phyloP scores from a whole-genome alignment of 2,329 filamentous ascomycete genomes.

The Colletotrichum trifolii region DNA sequence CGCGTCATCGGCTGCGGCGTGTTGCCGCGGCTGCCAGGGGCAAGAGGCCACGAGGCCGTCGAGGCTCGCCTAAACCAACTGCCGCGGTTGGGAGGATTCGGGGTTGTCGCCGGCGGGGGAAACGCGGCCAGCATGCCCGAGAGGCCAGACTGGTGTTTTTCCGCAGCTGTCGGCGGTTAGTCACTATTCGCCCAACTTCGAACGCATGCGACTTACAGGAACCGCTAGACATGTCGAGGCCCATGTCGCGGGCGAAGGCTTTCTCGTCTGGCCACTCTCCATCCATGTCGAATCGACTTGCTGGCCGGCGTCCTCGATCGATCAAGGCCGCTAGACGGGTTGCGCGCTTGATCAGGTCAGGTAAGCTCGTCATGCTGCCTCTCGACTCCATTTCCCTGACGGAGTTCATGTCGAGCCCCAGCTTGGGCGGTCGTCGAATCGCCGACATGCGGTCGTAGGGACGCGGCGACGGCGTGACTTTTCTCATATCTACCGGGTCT shows the following conservation, averaged over 20 bases:
- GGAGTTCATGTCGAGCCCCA: slow-evolving; percentile 78
- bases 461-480: slow-evolving; percentile 42
- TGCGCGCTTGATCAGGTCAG: slow-evolving; percentile 89
- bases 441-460: slow-evolving; percentile 62
- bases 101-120: slow-evolving; percentile 63
- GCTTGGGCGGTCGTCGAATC: slow-evolving; percentile 73
- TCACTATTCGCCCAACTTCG: slow-evolving; percentile 31
- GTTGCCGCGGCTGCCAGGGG: slow-evolving; percentile 39
- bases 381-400: slow-evolving; percentile 84
- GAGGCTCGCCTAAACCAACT: slow-evolving; percentile 52
- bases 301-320: slow-evolving; percentile 79
- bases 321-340: slow-evolving; percentile 89
- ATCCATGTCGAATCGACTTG: slow-evolving; percentile 64
- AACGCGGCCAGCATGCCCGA: slow-evolving; percentile 76
- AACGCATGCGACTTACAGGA: slow-evolving; percentile 25
- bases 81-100: slow-evolving; percentile 59
- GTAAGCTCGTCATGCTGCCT: slow-evolving; percentile 90
- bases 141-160: slow-evolving; percentile 63
- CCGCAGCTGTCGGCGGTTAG: slow-evolving; percentile 46
- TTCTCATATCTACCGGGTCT: slow-evolving; percentile 49
- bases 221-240: slow-evolving; percentile 55
- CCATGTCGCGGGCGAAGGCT: slow-evolving; percentile 49
- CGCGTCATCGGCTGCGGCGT: slow-evolving; percentile 31
- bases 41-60: slow-evolving; percentile 61
- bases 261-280: slow-evolving; percentile 61